Evolutionary conservation across 257 asterid species (phyloP), one percentile per base, ranked within the genome.

Genomic region (Ehretia macrophylla): DNA sequence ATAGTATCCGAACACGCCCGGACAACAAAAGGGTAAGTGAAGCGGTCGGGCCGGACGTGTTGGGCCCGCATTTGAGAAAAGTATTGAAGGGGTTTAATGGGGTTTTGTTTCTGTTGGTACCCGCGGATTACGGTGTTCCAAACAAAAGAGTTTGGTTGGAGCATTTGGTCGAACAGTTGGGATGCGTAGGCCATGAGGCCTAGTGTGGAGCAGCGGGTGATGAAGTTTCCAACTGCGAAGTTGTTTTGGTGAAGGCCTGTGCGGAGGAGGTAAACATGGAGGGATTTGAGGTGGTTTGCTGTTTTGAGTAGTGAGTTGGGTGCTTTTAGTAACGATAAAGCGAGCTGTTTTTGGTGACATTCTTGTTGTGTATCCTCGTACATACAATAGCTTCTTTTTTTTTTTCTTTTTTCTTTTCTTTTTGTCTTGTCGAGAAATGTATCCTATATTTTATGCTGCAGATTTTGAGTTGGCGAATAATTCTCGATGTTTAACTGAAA

Each of bases 51-150:
- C 19, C 17, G 27, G 1, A 27, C 60, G 40, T 23, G 8, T 12
- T 50, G 32, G 4, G 10, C 65, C 38, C 53, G 58, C 71, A 66
- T 66, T 18, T 27, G 38, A 13, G 47, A 11, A 1, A 58, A 66
- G 46, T 51, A 66, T 14, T 37, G 50, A 50, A 66, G 66, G 12
- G 71, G 23, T 0, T 23, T 0, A 13, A 4, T 18, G 12, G 66
- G 55, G 3, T 21, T 0, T 8, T 40, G 55, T 21, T 66, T 66
- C 11, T 58, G 71, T 32, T 66, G 71, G 52, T 49, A 66, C 8
- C 71, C 71, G 18, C 71, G 52, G 14, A 66, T 66, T 16, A 66
- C 46, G 21, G 71, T 66, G n/a, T 66, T 66, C 71, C 71, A 66
- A 0, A 58, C 71, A 49, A 66, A 66, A 10, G 71, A 66, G 56